These are phyloP conservation scores for Kandelia obovata DNA, from an alignment of 345 rosid genomes.

Conservation along the genomic window DNA sequence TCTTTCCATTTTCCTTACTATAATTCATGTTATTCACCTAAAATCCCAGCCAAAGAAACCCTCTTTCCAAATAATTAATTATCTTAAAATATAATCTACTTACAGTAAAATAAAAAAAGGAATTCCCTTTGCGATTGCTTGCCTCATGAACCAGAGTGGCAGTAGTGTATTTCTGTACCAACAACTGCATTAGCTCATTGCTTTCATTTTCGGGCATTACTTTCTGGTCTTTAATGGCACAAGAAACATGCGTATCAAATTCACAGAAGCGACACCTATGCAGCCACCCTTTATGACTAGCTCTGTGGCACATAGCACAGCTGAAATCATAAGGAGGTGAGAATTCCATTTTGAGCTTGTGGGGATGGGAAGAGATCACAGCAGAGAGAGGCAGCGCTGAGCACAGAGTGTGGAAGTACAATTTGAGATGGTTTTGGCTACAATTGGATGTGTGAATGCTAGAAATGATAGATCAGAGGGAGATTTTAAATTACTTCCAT, in stretches of 20 bases:
- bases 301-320: constrained; percentile 43
- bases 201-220: constrained; percentile 13
- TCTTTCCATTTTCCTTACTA: too few relatives aligned
- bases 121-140: constrained; percentile 5
- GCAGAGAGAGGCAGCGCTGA: constrained; percentile 36
- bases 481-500: too few relatives aligned
- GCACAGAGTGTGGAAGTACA: constrained; percentile 46
- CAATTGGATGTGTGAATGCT: too few relatives aligned
- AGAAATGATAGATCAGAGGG: too few relatives aligned
- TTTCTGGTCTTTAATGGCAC: constrained; percentile 32
- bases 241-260: constrained; percentile 45
- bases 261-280: constrained; percentile 51
- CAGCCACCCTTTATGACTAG: constrained; percentile 41
- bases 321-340: constrained; percentile 41
- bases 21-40: too few relatives aligned
- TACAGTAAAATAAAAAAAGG: too few relatives aligned
- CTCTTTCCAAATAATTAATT: too few relatives aligned
- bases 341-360: constrained; percentile 42
- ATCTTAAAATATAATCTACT: too few relatives aligned
- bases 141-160: not conserved
- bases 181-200: constrained; percentile 32
- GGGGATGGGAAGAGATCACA: constrained; percentile 38
- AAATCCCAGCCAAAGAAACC: too few relatives aligned
- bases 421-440: too few relatives aligned
- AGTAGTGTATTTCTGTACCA: constrained; percentile 16